Evolutionary conservation across 305 asterid genomes (phyloP).

Genomic region (Petunia hybrid): DNA sequence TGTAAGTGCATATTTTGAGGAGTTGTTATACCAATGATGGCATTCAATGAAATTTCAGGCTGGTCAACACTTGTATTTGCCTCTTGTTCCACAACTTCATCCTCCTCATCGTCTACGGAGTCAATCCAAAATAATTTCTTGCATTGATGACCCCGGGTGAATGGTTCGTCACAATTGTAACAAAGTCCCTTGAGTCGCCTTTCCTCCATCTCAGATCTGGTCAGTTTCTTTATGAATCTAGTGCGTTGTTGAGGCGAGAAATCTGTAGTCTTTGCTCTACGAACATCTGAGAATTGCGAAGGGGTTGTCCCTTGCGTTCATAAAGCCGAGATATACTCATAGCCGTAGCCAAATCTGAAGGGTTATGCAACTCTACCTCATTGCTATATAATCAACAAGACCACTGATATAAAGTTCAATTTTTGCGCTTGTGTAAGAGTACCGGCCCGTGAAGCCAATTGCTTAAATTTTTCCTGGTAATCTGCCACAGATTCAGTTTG

Average conservation of each 20-base stretch:
- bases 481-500: not conserved
- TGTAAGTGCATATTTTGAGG: too few species aligned
- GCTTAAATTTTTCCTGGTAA: not conserved
- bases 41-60: too few species aligned
- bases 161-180: not conserved
- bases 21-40: too few species aligned
- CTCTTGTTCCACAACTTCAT: too few species aligned
- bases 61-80: too few species aligned
- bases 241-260: not conserved
- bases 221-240: not conserved
- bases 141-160: not conserved
- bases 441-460: not conserved
- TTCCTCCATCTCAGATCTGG: slow-evolving; percentile 3
- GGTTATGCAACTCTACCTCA: not conserved
- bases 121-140: not conserved
- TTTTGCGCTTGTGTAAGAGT: too few species aligned
- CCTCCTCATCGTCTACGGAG: not conserved
- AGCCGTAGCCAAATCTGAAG: not conserved
- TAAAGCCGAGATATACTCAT: slow-evolving; percentile 2
- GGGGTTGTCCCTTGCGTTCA: not conserved
- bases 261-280: not conserved
- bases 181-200: not conserved
- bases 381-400: not conserved
- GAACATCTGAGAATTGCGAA: not conserved
- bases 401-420: too few species aligned